phyloP scores from a whole-genome alignment of 2,329 filamentous ascomycete species.

The Colletotrichum cordylinicola region DNA sequence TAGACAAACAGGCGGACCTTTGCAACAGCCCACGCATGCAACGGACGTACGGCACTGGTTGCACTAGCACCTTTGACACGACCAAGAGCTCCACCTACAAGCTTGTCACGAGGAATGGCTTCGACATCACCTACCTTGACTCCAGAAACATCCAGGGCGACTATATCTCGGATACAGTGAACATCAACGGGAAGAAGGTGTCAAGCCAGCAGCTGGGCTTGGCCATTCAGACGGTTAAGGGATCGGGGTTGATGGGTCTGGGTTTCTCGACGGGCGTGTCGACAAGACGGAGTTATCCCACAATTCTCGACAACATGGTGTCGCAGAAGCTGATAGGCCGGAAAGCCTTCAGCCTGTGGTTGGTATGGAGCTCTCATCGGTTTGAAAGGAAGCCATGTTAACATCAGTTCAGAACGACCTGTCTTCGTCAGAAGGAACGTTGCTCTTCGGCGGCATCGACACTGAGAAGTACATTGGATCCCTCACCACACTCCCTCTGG shows the following conservation, averaged over 20 bases:
- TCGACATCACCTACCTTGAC: slow-evolving; percentile 68
- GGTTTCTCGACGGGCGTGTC: slow-evolving; percentile 60
- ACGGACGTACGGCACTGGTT: not conserved
- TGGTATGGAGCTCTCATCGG: slow-evolving; percentile 36
- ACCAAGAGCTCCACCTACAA: slow-evolving; percentile 54
- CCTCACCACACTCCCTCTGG: slow-evolving; percentile 66
- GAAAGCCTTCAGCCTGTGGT: slow-evolving; percentile 73
- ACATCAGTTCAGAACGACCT: slow-evolving; percentile 39
- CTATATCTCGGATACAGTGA: slow-evolving; percentile 63
- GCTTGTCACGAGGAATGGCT: slow-evolving; percentile 46
- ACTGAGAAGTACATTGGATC: slow-evolving; percentile 66
- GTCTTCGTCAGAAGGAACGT: slow-evolving; percentile 66
- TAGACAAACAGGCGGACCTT: slow-evolving; percentile 13
- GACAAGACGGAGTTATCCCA: slow-evolving; percentile 49
- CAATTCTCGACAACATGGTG: slow-evolving; percentile 70
- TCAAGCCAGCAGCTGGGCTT: slow-evolving; percentile 61
- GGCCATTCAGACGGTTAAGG: slow-evolving; percentile 52
- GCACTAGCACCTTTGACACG: slow-evolving; percentile 41
- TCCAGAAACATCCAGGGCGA: slow-evolving; percentile 58
- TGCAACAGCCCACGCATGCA: slow-evolving; percentile 1
- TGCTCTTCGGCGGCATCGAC: slow-evolving; percentile 80
- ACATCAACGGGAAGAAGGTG: slow-evolving; percentile 53
- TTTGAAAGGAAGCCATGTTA: not conserved
- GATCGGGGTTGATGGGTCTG: slow-evolving; percentile 64
- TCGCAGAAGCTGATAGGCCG: slow-evolving; percentile 65